A percentile compares a stretch with the other conserved stretches of the same genome.
Evolutionary conservation across 2,329 filamentous ascomycete genomes (phyloP).

Genomic region (Fusarium devonianum): DNA sequence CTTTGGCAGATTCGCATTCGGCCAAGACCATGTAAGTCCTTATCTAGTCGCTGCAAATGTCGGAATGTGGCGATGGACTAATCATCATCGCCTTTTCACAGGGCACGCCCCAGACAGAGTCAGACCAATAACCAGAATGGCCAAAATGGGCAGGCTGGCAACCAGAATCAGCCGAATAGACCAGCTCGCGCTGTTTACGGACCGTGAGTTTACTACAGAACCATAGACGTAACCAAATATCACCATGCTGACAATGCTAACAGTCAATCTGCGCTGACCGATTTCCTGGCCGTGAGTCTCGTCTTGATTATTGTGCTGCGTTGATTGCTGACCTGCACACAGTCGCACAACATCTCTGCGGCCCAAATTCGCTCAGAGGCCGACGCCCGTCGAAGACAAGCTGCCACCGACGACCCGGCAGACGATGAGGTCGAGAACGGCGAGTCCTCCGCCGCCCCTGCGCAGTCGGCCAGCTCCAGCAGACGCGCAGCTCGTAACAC

Average conservation of each 20-base stretch:
- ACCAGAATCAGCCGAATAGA: conserved; percentile 26
- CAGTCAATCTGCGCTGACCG: conserved; percentile 61
- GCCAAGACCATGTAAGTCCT: conserved; percentile 22
- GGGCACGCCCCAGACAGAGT: conserved; percentile 30
- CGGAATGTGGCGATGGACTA: conserved; percentile 16
- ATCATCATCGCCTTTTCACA: conserved; percentile 25
- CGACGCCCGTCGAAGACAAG: conserved; percentile 55
- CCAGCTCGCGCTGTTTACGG: conserved; percentile 48
- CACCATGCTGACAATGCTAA: conserved; percentile 8
- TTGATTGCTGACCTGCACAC: conserved; percentile 27
- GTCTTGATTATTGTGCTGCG: not conserved
- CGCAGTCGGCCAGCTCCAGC: conserved; percentile 36
- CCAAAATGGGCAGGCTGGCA: conserved; percentile 5
- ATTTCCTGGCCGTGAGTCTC: conserved; percentile 57
- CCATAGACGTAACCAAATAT: not conserved
- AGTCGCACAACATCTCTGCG: conserved; percentile 77
- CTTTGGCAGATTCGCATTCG: not conserved
- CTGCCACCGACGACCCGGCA: conserved; percentile 31
- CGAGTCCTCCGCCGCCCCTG: conserved; percentile 22
- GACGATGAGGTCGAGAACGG: conserved; percentile 37
- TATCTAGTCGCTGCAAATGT: not conserved
- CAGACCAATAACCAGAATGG: conserved; percentile 18
- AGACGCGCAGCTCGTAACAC: conserved; percentile 41
- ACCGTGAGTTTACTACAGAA: conserved; percentile 43
- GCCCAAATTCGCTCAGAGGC: conserved; percentile 61